These are phyloP conservation scores for Aspergillus versicolor DNA, from an alignment of 2,329 filamentous ascomycete species.

Conservation along the genomic window DNA sequence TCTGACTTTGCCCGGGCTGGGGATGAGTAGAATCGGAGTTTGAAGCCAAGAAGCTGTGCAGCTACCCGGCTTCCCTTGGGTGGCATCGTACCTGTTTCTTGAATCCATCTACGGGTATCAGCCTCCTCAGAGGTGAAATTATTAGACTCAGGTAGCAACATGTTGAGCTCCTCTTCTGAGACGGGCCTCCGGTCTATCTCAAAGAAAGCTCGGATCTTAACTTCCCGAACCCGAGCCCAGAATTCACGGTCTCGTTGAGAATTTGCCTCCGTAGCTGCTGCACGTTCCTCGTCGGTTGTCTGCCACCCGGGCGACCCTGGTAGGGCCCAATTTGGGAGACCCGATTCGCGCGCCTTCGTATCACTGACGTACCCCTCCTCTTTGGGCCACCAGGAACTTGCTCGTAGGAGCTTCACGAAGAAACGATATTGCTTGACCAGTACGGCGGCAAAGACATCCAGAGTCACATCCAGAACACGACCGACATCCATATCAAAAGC, in stretches of 20 bases:
- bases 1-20: slow-evolving; percentile 72
- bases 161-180: slow-evolving; percentile 57
- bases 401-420: slow-evolving; percentile 87
- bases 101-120: slow-evolving; percentile 71
- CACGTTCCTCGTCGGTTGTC: slow-evolving; percentile 68
- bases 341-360: slow-evolving; percentile 45
- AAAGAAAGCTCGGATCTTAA: slow-evolving; percentile 82
- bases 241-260: slow-evolving; percentile 70
- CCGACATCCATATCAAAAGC: slow-evolving; percentile 97
- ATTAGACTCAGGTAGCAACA: slow-evolving; percentile 44
- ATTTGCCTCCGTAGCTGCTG: slow-evolving; percentile 56
- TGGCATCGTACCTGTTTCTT: slow-evolving; percentile 75
- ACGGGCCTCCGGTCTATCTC: slow-evolving; percentile 76
- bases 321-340: slow-evolving; percentile 82
- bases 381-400: slow-evolving; percentile 95
- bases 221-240: slow-evolving; percentile 74
- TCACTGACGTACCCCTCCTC: slow-evolving; percentile 50
- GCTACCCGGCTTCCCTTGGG: slow-evolving; percentile 86
- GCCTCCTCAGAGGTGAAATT: slow-evolving; percentile 49
- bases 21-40: slow-evolving; percentile 91
- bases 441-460: slow-evolving; percentile 92
- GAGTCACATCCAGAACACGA: slow-evolving; percentile 85
- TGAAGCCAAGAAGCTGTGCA: slow-evolving; percentile 94
- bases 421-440: slow-evolving; percentile 91
- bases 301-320: slow-evolving; percentile 66